phyloP scores from a whole-genome alignment of 768 basidiomycete genomes.

The Xerocomus brunneocitrinus region DNA sequence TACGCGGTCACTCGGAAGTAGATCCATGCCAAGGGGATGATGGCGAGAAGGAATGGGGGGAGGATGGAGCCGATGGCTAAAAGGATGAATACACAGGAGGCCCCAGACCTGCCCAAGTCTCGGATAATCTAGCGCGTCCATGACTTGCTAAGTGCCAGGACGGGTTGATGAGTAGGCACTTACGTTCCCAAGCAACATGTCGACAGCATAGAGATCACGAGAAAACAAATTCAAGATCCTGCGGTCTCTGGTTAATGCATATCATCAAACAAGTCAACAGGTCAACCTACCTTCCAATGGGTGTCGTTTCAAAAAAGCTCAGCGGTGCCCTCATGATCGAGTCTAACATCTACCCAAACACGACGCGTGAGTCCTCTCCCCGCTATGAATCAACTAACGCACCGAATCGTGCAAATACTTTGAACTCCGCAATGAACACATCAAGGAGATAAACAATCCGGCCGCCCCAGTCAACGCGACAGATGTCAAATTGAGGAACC shows the following conservation, averaged over 20 bases:
- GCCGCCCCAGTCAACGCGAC: no score
- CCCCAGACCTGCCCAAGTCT: constrained; percentile 19
- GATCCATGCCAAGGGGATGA: constrained; percentile 74
- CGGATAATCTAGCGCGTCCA: no score
- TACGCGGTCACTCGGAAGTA: constrained; percentile 79
- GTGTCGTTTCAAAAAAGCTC: constrained; percentile 87
- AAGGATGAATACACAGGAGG: constrained; percentile 55
- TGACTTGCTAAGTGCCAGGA: no score
- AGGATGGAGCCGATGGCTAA: constrained; percentile 77
- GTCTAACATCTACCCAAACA: constrained; percentile 57
- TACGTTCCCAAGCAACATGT: neutral
- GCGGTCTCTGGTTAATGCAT: neutral
- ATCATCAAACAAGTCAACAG: neutral
- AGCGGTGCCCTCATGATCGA: constrained; percentile 51
- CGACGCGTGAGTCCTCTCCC: no score
- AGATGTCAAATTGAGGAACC: no score
- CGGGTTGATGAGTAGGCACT: neutral
- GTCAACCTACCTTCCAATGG: constrained; percentile 65
- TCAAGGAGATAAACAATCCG: no score
- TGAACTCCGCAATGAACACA: no score
- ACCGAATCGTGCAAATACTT: no score
- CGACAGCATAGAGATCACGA: neutral
- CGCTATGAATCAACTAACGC: no score
- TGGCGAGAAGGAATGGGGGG: constrained; percentile 72
- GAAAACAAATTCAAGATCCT: constrained; percentile 51